These are phyloP conservation scores for Colletotrichum lindemuthianum DNA, from an alignment of 2,329 filamentous ascomycete genomes.

Conservation along the genomic window DNA sequence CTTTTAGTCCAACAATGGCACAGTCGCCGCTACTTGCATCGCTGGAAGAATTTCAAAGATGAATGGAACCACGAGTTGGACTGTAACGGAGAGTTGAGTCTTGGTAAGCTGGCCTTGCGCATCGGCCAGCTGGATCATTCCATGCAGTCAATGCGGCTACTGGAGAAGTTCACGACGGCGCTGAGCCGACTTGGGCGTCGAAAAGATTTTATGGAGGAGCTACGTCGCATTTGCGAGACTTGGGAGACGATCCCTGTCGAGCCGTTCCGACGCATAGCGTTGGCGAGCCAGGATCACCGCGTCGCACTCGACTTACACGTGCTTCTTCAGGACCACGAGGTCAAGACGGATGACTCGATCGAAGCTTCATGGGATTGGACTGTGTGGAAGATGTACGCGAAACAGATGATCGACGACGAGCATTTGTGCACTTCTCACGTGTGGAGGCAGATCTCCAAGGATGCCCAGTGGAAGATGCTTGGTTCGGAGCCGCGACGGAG, in stretches of 20 bases:
- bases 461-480: background rate
- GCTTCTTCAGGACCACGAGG: conserved; percentile 18
- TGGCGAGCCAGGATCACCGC: conserved; percentile 39
- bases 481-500: background rate
- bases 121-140: background rate
- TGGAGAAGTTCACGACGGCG: conserved; percentile 34
- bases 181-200: conserved; percentile 34
- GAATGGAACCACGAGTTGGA: conserved; percentile 4
- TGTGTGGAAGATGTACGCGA: conserved; percentile 45
- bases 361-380: conserved; percentile 44
- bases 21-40: conserved; percentile 34
- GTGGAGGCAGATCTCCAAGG: conserved; percentile 38
- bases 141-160: background rate
- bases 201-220: conserved; percentile 33
- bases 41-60: background rate
- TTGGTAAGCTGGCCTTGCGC: conserved; percentile 19
- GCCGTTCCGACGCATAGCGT: conserved; percentile 30
- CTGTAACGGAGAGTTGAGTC: background rate
- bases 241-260: background rate
- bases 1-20: conserved; percentile 38
- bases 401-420: conserved; percentile 47
- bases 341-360: conserved; percentile 18
- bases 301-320: conserved; percentile 41
- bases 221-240: conserved; percentile 14
- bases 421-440: conserved; percentile 38